Base-by-base conservation (phyloP, 768 basidiomycete species). In the Hydnum rufescens region DNA sequence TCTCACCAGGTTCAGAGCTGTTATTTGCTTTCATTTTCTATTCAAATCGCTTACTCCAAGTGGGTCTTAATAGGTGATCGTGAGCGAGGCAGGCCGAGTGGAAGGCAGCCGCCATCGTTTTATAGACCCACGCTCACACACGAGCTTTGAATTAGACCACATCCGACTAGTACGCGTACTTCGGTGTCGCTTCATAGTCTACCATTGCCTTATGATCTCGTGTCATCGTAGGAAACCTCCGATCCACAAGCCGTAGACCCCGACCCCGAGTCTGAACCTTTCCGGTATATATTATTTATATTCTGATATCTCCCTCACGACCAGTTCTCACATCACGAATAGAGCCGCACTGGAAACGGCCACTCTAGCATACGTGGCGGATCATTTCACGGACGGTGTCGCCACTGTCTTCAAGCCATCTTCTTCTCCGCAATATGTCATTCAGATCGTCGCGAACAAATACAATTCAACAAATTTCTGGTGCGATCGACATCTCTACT, bases 391-490 rank as follows among this genome's bases (percentile, higher is more conserved):
- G 43, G 78, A 83, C 23, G 89, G 88, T 43, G 79, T 83, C 32
- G 68, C 74, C 0, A 75, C 83, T 34, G 77, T 86, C 5, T 86
- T 87, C 59, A 13, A 13, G 13, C 36, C 36, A 39, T 51, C 56
- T 23, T 65, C 66, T 23, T 58, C 68, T 0, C 68, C 62, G 19
- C 67, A 66, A 49, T 90, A 77, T 59, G 70, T 74, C 16, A 64
- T 95, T 42, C 84, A 90, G 61, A 68, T 95, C 52, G 90, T 93
- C n/a, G 82, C 87, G 19, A 93, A 95, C 64, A 88, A 90, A 62
- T 96, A 96, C 67, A 96, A 93, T 61, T 83, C 87, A 0, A 66
- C 75, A 22, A 96, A 96, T 64, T 96, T 74, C 67, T 97, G 93
- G 93, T 90, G 53, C 55, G 25, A 18, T 29, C 16, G 3, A 22